Base-by-base conservation (phyloP, 2,329 filamentous ascomycete genomes). In the Alternaria gaisen region DNA sequence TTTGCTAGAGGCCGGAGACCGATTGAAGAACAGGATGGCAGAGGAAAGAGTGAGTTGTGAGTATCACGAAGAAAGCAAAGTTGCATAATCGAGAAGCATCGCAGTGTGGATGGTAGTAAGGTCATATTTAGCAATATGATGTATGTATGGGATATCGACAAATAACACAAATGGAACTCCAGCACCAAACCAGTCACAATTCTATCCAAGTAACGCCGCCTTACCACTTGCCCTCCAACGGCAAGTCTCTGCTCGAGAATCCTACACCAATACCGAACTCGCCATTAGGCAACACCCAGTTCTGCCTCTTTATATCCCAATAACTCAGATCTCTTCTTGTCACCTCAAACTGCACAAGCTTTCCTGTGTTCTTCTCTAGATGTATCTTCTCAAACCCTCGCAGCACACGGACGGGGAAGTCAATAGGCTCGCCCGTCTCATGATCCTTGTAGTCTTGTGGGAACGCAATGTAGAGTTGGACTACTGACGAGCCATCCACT, bases 381-480 rank as follows among this genome's bases (percentile, higher is more conserved):
- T 70, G 52, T 8, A 82, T 42, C 63, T 83, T 84, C 20, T 82
- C 80, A 48, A 82, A 84, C 1, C 74, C 77, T 4, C 82, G 68
- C 5, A 84, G 66, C 16, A 79, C 77, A 3, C 72, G 60, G 4
- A 79, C 72, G 0, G 79, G 78, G 48, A 92, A 93, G 28, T 92
- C 89, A 22, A 84, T 82, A n/a, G 66, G 43, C 56, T 83, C 80
- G 8, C 79, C 76, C 12, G 81, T 81, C 53, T 78, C 77, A 0
- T 71, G 66, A 52, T 82, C 80, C n/a, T 67, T 71, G 56, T 81
- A 80, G 53, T 74, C 63, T 8, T 79, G 63, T 0, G 87, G 83
- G 41, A 82, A 82, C 8, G 77, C 80, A 30, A 87, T 65, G 66
- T 89, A 89, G 4, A 88, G 71, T 62, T 89, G 87, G 2, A 87